Percentiles rank a stretch among this genome's conserved stretches.
phyloP scores from a whole-genome alignment of 768 basidiomycete species.

The Termitomyces sp. region DNA sequence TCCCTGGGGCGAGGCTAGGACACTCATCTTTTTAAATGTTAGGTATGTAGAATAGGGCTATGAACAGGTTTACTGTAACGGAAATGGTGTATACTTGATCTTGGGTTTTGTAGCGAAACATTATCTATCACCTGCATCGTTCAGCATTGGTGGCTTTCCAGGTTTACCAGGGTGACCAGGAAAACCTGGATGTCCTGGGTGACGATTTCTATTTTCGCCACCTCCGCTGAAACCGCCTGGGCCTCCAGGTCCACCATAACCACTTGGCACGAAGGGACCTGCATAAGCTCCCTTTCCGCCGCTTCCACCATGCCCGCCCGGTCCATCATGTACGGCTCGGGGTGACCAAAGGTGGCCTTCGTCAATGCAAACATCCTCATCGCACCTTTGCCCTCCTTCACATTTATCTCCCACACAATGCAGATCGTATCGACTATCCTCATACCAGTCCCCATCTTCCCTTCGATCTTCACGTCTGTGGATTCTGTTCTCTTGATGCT shows the following conservation, averaged over 20 bases:
- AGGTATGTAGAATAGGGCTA: neutral
- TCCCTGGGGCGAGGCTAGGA: neutral
- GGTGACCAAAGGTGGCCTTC: neutral
- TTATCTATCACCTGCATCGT: neutral
- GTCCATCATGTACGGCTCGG: neutral
- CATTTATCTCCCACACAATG: neutral
- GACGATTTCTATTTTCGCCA: neutral
- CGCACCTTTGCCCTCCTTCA: neutral
- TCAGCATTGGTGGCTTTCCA: neutral
- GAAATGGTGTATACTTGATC: neutral
- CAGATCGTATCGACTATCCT: neutral
- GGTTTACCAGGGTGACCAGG: constrained; percentile 9
- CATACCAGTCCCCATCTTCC: neutral
- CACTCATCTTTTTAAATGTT: neutral
- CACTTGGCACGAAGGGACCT: constrained; percentile 1
- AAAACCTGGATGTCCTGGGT: constrained; percentile 8
- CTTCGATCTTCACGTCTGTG: neutral
- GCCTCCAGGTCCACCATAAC: constrained; percentile 7
- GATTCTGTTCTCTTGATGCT: neutral
- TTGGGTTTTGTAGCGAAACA: neutral
- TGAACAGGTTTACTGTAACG: neutral
- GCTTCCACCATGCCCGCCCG: constrained; percentile 5
- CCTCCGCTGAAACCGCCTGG: constrained; percentile 6
- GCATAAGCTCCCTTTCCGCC: constrained; percentile 5
- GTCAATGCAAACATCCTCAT: neutral